phyloP scores from a whole-genome alignment of 768 basidiomycete genomes.

The Lentinula edodes region DNA sequence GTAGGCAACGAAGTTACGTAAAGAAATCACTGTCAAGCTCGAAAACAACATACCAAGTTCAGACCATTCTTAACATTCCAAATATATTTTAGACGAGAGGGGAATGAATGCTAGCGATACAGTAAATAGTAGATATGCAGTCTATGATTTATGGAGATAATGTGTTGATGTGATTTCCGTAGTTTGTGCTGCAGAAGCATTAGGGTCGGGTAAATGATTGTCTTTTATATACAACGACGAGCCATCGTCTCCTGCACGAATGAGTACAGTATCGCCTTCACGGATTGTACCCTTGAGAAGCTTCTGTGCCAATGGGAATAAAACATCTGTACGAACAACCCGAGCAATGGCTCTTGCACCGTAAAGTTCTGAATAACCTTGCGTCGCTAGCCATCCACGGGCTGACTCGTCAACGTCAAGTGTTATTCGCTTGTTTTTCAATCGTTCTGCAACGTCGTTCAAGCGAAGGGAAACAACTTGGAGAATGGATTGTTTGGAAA shows the following conservation, averaged over 20 bases:
- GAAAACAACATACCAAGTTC: no score
- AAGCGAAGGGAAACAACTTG: slow-evolving; percentile 75
- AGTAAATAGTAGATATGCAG: not conserved
- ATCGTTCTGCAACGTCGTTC: slow-evolving; percentile 62
- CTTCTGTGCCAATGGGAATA: slow-evolving; percentile 80
- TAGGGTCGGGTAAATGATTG: slow-evolving; percentile 49
- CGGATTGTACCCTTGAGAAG: slow-evolving; percentile 69
- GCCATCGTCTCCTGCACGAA: slow-evolving; percentile 40
- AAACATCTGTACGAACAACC: slow-evolving; percentile 76
- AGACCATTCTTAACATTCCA: no score
- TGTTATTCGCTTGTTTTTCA: slow-evolving; percentile 60
- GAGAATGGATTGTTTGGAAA: slow-evolving; percentile 68
- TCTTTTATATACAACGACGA: slow-evolving; percentile 50
- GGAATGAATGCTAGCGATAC: not conserved
- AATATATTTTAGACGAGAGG: not conserved
- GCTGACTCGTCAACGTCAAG: slow-evolving; percentile 65
- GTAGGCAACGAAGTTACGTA: not conserved
- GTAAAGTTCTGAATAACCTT: slow-evolving; percentile 81
- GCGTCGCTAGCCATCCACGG: slow-evolving; percentile 60
- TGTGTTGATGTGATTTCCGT: not conserved
- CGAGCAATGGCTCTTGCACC: slow-evolving; percentile 86
- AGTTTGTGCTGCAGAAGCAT: not conserved
- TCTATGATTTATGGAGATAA: not conserved
- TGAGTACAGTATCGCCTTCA: slow-evolving; percentile 62
- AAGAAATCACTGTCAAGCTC: not conserved